phyloP scores from a whole-genome alignment of 495 filamentous ascomycete genomes.

The Choiromyces venosus region DNA sequence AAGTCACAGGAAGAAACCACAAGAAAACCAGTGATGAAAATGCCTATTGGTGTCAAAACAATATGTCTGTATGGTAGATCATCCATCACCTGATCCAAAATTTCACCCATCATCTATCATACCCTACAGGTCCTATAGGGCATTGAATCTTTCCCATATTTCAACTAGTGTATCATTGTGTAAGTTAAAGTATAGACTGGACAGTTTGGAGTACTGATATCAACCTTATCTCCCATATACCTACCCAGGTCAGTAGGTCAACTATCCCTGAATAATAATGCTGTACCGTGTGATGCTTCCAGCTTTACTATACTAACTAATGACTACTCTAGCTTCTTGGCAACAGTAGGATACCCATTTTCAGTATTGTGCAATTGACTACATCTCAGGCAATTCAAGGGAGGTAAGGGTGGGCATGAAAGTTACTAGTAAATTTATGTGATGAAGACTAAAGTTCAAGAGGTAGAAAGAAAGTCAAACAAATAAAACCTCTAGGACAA shows the following conservation, averaged over 20 bases:
- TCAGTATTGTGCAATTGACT: background rate
- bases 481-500: no score
- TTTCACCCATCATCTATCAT: background rate
- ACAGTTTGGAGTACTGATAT: background rate
- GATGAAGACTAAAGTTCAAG: no score
- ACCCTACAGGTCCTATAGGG: background rate
- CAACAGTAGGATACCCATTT: background rate
- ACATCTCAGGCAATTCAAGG: background rate
- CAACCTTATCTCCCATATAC: background rate
- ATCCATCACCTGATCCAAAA: background rate
- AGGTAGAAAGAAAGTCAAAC: no score
- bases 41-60: no score
- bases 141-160: background rate
- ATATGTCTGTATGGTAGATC: no score
- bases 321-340: background rate
- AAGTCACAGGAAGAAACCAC: no score
- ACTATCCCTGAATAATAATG: background rate
- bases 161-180: background rate
- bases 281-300: background rate
- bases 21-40: no score
- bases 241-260: background rate
- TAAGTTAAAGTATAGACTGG: background rate
- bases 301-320: background rate
- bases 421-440: background rate
- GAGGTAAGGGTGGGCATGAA: background rate